Base-by-base conservation (phyloP, 2,329 filamentous ascomycete species). In the Stachybotrys elegans region DNA sequence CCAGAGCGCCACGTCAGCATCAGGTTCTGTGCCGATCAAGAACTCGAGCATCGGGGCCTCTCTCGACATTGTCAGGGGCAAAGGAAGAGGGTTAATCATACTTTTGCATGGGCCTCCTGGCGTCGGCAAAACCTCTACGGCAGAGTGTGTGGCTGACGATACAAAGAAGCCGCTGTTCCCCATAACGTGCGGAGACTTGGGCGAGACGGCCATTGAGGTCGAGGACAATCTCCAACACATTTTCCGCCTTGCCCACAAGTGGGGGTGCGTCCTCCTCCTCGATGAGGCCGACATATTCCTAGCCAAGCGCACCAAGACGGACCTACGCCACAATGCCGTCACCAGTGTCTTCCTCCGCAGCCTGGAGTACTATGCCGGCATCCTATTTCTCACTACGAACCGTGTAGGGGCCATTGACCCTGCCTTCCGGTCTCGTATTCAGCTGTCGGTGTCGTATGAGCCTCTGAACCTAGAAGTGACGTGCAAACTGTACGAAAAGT, bases 291-390 rank as follows among this genome's bases (percentile, higher is more conserved):
- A 48, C 21, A 37, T 48, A 3, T 48, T 48, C 16, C 37, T 48
- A 13, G 34, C 32, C 13, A 43, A 42, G 17, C 35, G 43, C 16
- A 43, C 32, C 3, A 40, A 38, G 16, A 35, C 17, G 11, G 45
- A 44, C n/a, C 16, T 47, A 7, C 27, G 45, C 12, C 37, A 27
- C 16, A 47, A 44, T 27, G 45, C 42, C 14, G 42, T 41, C 16
- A 47, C 37, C 8, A 85, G 81, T 56, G 86, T 92, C 53, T 94
- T 93, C 71, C 67, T 94, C 2, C 80, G 87, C 1, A 71, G 89
- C 42, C 73, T 92, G 0, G 88, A 94, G 63, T 93, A 93, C 62
- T 92, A 90, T 68, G 84, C 90, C 57, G 88, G 88, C 3, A 91
- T 93, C 46, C 66, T 93, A 4, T 90, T 93, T 69, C 63, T 93